Evolutionary conservation across 2,329 filamentous ascomycete genomes (phyloP).

Genomic region (Fusarium cicatricum): DNA sequence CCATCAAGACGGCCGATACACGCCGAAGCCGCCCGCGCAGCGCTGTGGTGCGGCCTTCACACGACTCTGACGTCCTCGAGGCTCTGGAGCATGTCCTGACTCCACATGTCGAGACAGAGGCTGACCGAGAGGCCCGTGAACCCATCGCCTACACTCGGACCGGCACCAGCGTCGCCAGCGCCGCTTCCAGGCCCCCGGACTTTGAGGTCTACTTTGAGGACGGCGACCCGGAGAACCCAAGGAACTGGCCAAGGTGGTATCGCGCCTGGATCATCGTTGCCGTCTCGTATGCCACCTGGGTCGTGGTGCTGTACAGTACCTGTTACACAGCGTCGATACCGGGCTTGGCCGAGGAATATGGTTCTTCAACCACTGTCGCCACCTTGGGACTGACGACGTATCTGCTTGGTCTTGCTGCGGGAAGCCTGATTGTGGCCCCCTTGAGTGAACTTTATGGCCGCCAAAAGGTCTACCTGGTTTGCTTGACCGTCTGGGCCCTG

Average conservation of each 20-base stretch:
- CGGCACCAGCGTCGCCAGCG: constrained; percentile 53
- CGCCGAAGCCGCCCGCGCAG: constrained; percentile 28
- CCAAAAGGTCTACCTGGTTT: constrained; percentile 72
- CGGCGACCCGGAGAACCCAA: constrained; percentile 69
- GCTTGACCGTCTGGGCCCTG: constrained; percentile 70
- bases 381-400: constrained; percentile 83
- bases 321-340: constrained; percentile 78
- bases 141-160: constrained; percentile 56
- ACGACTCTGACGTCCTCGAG: constrained; percentile 44
- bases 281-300: constrained; percentile 57
- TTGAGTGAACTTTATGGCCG: constrained; percentile 76
- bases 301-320: constrained; percentile 76
- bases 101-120: constrained; percentile 48
- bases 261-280: constrained; percentile 54
- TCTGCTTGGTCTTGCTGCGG: constrained; percentile 75
- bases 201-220: constrained; percentile 79
- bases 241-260: constrained; percentile 69
- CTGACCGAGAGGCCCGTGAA: constrained; percentile 52
- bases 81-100: constrained; percentile 52
- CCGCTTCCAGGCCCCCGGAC: constrained; percentile 58
- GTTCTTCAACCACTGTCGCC: constrained; percentile 65
- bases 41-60: constrained; percentile 18
- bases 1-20: constrained; percentile 37
- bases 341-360: constrained; percentile 74
- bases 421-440: constrained; percentile 77